These are phyloP conservation scores for Pulveroboletus sp. DNA, from an alignment of 768 basidiomycete genomes.

Conservation along the genomic window DNA sequence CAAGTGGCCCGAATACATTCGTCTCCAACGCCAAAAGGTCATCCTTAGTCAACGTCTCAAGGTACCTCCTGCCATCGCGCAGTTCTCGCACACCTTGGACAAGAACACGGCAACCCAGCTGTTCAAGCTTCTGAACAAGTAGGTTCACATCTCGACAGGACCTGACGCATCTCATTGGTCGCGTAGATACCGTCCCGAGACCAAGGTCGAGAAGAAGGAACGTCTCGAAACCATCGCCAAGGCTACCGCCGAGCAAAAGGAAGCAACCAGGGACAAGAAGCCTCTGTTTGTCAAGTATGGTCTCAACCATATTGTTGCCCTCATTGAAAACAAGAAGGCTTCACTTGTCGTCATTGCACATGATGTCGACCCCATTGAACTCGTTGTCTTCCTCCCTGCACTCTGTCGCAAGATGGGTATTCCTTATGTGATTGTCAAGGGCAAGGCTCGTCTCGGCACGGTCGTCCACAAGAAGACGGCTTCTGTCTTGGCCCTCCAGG, in stretches of 20 bases:
- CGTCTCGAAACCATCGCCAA: slow-evolving; percentile 78
- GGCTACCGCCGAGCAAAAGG: slow-evolving; percentile 77
- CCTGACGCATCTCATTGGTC: neutral
- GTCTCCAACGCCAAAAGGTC: slow-evolving; percentile 97
- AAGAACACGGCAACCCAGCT: slow-evolving; percentile 99
- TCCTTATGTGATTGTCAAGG: slow-evolving; percentile 97
- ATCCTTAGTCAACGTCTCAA: slow-evolving; percentile 97
- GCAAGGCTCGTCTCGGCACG: slow-evolving; percentile 96
- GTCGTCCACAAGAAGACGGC: slow-evolving; percentile 99
- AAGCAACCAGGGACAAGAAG: slow-evolving; percentile 81
- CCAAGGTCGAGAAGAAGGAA: slow-evolving; percentile 95
- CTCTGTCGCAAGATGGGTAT: slow-evolving; percentile 99
- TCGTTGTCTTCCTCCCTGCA: slow-evolving; percentile 96
- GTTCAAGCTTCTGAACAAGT: slow-evolving; percentile 97
- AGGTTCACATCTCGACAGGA: slow-evolving; percentile 4
- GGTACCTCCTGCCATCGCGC: slow-evolving; percentile 96
- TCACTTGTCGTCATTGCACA: slow-evolving; percentile 93
- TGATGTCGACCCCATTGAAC: slow-evolving; percentile 98
- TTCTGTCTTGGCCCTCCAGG: slow-evolving; percentile 85
- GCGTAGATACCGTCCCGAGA: slow-evolving; percentile 74
- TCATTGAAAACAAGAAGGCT: slow-evolving; percentile 97
- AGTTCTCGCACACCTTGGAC: slow-evolving; percentile 97
- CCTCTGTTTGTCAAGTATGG: slow-evolving; percentile 95
- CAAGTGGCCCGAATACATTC: slow-evolving; percentile 99
- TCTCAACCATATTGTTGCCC: slow-evolving; percentile 93